These are phyloP conservation scores for Aegilops longissima DNA, from an alignment of 176 grass and related monocot genomes.

Conservation along the genomic window DNA sequence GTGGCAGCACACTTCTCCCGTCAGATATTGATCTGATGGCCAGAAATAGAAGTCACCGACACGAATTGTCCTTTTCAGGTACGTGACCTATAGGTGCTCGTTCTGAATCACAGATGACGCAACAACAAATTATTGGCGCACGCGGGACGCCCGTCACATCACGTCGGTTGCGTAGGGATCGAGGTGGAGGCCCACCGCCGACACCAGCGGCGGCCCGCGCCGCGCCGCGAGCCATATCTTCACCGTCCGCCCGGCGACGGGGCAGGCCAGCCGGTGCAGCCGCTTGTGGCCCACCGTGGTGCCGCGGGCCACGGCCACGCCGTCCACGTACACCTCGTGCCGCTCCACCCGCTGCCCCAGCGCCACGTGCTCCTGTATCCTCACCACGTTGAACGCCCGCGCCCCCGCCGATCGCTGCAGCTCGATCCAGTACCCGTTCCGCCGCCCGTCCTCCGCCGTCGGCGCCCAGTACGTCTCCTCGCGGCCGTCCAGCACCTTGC, in stretches of 20 bases:
- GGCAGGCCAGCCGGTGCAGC: constrained; percentile 64
- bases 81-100: no score
- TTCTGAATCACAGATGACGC: background rate
- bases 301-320: constrained; percentile 40
- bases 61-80: no score
- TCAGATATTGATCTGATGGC: no score
- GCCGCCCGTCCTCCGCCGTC: background rate
- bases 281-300: constrained; percentile 89
- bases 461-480: constrained; percentile 81
- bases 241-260: constrained; percentile 49
- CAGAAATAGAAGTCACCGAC: no score
- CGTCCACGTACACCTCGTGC: constrained; percentile 67
- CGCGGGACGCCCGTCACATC: background rate
- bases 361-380: constrained; percentile 76
- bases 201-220: constrained; percentile 63
- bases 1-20: no score
- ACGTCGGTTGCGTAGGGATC: constrained; percentile 47
- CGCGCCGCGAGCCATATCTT: constrained; percentile 54
- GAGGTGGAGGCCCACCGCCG: constrained; percentile 74
- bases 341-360: constrained; percentile 76
- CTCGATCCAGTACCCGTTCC: constrained; percentile 76
- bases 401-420: constrained; percentile 20
- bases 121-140: background rate
- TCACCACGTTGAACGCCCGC: constrained; percentile 67
- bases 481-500: constrained; percentile 66